Evolutionary conservation across 371 early-diverging fungal species (phyloP), one percentile per base, ranked within the genome.

Genomic region (Mortierella sp.): DNA sequence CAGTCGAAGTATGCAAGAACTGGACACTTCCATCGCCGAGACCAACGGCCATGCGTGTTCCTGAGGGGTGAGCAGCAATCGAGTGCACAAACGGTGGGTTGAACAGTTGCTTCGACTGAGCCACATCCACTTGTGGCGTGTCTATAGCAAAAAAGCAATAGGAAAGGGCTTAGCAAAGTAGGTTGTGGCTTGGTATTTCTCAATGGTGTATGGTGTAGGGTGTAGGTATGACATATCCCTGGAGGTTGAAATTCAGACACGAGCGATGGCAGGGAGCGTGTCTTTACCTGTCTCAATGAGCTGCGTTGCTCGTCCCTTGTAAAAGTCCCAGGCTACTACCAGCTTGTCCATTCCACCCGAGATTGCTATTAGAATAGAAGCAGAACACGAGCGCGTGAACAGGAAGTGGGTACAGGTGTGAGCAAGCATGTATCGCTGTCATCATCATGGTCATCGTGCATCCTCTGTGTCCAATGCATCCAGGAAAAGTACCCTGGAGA

Each of bases 31-130:
- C 86, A n/a, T 85, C 86, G 16, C 86, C 86, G 10, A 85, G 63
- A 16, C 86, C 86, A n/a, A 85, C 51, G 8, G 86, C 86, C 29
- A 75, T 71, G 27, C 79, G 82, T 21, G 86, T 82, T 10, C 86
- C 86, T 24, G 79, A 78, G 1, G 86, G 86, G 82, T 85, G 86
- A 0, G 72, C 60, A 3, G 82, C 79, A 58, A 85, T 76, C 29
- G 86, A 85, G 43, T 82, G 86, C 12, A 82, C 86, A 75, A 85
- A 85, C 0, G 86, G 86, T 11, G 86, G 86, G 60, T 85, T 85
- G 82, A 85, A 85, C 29, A 85, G n/a, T 44, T 85, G 86, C 48
- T 84, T 84, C 2, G 84, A 68, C 38, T 80, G 77, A 12, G 55
- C 76, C 8, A 70, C 78, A 5, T 70, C 77, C 12, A 60, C 65